These are phyloP conservation scores for Hypoxylon perforatum DNA, from an alignment of 495 filamentous ascomycete genomes.

Conservation along the genomic window DNA sequence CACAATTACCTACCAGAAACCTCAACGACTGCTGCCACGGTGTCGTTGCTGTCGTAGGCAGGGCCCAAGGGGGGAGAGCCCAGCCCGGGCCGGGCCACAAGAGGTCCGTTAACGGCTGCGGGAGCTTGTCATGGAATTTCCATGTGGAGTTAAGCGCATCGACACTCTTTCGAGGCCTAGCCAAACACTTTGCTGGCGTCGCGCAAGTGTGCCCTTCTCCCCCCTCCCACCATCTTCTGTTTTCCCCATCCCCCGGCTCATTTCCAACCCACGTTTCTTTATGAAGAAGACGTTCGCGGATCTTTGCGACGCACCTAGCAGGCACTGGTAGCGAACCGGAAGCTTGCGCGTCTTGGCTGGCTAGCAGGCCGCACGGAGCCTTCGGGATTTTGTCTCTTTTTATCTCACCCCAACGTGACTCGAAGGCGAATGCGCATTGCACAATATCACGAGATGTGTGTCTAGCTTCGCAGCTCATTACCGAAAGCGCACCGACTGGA, in stretches of 20 bases:
- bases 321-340: slow-evolving; percentile 39
- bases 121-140: slow-evolving; percentile 42
- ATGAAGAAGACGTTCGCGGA: slow-evolving; percentile 25
- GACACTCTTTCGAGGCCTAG: slow-evolving; percentile 29
- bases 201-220: slow-evolving; percentile 33
- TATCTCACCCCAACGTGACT: slow-evolving; percentile 38
- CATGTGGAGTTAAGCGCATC: slow-evolving; percentile 44
- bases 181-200: slow-evolving; percentile 29
- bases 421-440: slow-evolving; percentile 22
- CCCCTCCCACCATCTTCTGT: slow-evolving; percentile 8
- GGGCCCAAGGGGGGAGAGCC: slow-evolving; percentile 18
- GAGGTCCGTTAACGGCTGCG: slow-evolving; percentile 47
- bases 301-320: slow-evolving; percentile 29
- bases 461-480: slow-evolving; percentile 35
- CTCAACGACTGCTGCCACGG: slow-evolving; percentile 42
- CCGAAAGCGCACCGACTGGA: slow-evolving; percentile 41
- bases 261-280: slow-evolving; percentile 29
- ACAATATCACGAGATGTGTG: slow-evolving; percentile 45
- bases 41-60: slow-evolving; percentile 35
- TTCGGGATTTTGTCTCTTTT: slow-evolving; percentile 20
- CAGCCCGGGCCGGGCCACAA: slow-evolving; percentile 19
- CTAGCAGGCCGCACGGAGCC: slow-evolving; percentile 27
- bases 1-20: slow-evolving; percentile 43
- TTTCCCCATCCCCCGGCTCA: too few species aligned
- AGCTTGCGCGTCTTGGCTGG: slow-evolving; percentile 39